Base-by-base conservation (phyloP, 2,329 filamentous ascomycete genomes). In the Trichoderma harzianum region DNA sequence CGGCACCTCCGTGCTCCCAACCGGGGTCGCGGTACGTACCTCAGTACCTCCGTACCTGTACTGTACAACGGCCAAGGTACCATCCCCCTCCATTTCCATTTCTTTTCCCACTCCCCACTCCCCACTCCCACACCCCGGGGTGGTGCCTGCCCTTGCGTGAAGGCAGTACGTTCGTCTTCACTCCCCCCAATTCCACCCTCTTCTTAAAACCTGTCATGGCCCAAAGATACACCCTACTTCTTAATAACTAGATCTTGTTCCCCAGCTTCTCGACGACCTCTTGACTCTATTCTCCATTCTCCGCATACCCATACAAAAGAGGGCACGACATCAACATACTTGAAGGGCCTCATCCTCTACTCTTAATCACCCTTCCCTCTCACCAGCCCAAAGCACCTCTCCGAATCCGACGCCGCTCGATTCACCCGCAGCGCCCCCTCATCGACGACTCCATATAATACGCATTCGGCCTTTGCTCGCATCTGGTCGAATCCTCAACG, bases 211-310 rank as follows among this genome's bases (percentile, higher is more conserved):
- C 71, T 70, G 64, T 69, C 58, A 64, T 61, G 51, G 61, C 68
- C 68, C 39, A 43, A 57, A 70, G 67, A 71, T 72, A 70, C 71
- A 70, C 68, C 61, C 60, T 65, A 60, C 61, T 62, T 63, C 55
- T 72, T 72, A 66, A 72, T 72, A 72, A 72, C 71, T 72, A 71
- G 67, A 72, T 72, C 71, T 72, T 16, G 61, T 72, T 72, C 71
- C 71, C 71, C 71, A 72, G 71, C 69, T 72, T 72, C 71, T 72
- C 60, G 32, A 67, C 71, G 36, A 51, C 71, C 62, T 70, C 61
- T 66, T 72, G 61, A 21, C 71, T 70, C 68, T 72, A 47, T 72
- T 70, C 68, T 72, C 71, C 71, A 72, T 72, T 72, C 60, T 72
- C 71, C 71, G 71, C 71, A 72, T 72, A 72, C 55, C 61, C 71